Conservation (phyloP, 2,329 filamentous ascomycete species). For the Scytalidium sp. region DNA sequence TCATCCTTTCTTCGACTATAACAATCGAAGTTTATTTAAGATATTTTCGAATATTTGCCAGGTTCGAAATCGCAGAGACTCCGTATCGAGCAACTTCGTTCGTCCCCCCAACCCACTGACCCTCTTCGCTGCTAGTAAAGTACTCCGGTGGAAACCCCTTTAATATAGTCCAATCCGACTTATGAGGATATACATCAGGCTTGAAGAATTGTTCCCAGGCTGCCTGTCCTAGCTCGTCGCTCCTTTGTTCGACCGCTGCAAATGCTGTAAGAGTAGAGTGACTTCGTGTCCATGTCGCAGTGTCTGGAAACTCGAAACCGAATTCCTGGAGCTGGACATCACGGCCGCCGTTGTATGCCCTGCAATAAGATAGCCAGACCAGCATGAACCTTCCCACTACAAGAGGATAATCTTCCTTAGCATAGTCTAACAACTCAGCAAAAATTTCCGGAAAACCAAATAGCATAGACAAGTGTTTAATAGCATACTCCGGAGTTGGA, state of each 20-base stretch:
- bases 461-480: slow-evolving; percentile 55
- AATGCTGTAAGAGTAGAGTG: slow-evolving; percentile 59
- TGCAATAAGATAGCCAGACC: slow-evolving; percentile 58
- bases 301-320: slow-evolving; percentile 42
- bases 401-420: slow-evolving; percentile 39
- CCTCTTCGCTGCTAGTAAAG: slow-evolving; percentile 49
- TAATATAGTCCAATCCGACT: slow-evolving; percentile 34
- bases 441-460: slow-evolving; percentile 58
- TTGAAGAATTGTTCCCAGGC: slow-evolving; percentile 54
- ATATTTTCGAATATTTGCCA: slow-evolving; percentile 35
- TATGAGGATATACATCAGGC: slow-evolving; percentile 41
- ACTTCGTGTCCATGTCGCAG: slow-evolving; percentile 50
- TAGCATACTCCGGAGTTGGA: slow-evolving; percentile 43
- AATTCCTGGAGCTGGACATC: slow-evolving; percentile 52
- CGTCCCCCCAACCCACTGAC: slow-evolving; percentile 52
- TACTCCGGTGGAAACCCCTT: slow-evolving; percentile 40
- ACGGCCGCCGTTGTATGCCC: slow-evolving; percentile 48
- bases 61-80: slow-evolving; percentile 52
- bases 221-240: slow-evolving; percentile 43
- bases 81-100: slow-evolving; percentile 57
- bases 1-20: too few species aligned
- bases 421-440: slow-evolving; percentile 51
- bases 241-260: slow-evolving; percentile 39
- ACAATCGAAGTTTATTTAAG: too few species aligned
- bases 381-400: slow-evolving; percentile 51